Evolutionary conservation across 129 eudicot genomes (phyloP).

Genomic region (Apium graveolens): DNA sequence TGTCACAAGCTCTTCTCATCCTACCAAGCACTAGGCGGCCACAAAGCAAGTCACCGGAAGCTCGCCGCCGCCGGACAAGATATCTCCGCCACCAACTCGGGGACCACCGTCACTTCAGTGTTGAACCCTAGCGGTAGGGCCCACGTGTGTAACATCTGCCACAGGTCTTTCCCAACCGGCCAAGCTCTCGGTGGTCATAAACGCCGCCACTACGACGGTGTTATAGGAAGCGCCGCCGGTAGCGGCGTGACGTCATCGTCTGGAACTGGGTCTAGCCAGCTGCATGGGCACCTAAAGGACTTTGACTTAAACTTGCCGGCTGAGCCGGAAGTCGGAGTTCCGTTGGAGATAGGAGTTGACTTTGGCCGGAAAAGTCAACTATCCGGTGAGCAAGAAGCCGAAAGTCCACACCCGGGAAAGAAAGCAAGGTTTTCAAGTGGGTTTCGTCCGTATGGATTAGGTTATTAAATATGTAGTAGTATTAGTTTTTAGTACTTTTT

Average conservation of each 20-base stretch:
- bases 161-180: constrained; percentile 12
- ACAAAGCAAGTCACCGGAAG: constrained; percentile 18
- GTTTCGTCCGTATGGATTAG: neutral
- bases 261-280: constrained; percentile 2
- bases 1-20: constrained; percentile 11
- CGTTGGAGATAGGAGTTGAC: constrained; percentile 9
- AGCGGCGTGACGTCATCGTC: constrained; percentile 9
- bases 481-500: neutral
- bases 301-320: constrained; percentile 11
- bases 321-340: neutral
- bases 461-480: neutral
- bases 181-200: constrained; percentile 14
- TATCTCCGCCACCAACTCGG: neutral
- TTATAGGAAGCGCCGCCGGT: neutral
- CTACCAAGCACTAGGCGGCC: constrained; percentile 18
- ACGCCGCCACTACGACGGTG: constrained; percentile 12
- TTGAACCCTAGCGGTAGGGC: constrained; percentile 3
- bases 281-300: neutral
- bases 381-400: constrained; percentile 2
- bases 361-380: constrained; percentile 9
- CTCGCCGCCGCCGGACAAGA: neutral
- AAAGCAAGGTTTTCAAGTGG: constrained; percentile 7
- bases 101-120: neutral
- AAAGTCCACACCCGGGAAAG: constrained; percentile 10
- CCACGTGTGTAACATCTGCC: constrained; percentile 19